Conservation (phyloP, 257 asterid species). For the Solanum bukasovii region DNA sequence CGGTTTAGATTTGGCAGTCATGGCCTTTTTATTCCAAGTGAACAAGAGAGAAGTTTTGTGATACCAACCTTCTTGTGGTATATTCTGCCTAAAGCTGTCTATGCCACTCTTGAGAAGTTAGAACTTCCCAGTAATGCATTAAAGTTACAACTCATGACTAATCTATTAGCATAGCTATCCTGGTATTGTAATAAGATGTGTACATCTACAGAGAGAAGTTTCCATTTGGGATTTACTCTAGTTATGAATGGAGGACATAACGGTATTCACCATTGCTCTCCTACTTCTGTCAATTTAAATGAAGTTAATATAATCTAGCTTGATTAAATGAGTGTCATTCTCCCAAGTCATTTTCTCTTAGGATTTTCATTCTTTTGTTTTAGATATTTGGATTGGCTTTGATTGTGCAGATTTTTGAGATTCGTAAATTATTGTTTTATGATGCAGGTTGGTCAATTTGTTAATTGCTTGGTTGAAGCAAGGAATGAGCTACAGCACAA, state of each 20-base stretch:
- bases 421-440: not conserved
- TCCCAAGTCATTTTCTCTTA: not conserved
- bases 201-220: not conserved
- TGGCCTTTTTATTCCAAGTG: not conserved
- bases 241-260: not conserved
- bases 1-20: not conserved
- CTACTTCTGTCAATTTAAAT: not conserved
- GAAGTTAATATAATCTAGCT: not conserved
- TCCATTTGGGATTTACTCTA: not conserved
- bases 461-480: slow-evolving; percentile 47
- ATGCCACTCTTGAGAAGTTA: not conserved
- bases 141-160: not conserved
- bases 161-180: not conserved
- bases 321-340: not conserved
- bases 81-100: not conserved
- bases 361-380: not conserved
- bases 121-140: not conserved
- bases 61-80: not conserved
- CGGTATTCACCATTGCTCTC: not conserved
- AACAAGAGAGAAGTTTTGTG: not conserved
- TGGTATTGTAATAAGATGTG: not conserved
- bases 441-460: slow-evolving; percentile 56
- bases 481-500: slow-evolving; percentile 52
- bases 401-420: not conserved
- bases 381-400: not conserved